Base-by-base conservation (phyloP, 2,329 filamentous ascomycete species). In the Furcasterigmium sp. region DNA sequence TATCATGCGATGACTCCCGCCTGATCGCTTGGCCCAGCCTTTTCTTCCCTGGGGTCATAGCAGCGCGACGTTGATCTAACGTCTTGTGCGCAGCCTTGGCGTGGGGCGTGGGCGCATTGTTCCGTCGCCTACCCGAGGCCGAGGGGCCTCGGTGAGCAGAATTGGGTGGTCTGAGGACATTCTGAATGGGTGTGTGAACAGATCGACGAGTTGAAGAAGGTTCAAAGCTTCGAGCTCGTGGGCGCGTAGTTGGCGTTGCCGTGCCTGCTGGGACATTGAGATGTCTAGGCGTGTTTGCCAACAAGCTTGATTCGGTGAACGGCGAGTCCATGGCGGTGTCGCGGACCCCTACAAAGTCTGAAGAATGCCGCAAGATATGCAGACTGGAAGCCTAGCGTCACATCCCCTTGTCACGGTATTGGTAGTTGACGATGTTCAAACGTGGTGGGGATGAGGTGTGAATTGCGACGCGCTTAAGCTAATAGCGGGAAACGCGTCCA, bases 1-100 rank as follows among this genome's bases (percentile, higher is more conserved):
- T 55, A 46, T 73, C 72, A 52, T 73, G 67, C 2, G 78, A 75
- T 5, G 76, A 77, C 56, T 81, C 76, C 47, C 77, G 65, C 52
- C 75, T 70, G 46, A 73, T 72, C 51, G 73, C 72, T 40, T 75
- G 55, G 54, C 79, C 83, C 51, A 72, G 72, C n/a, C 80, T 69
- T 17, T 75, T 44, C 25, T 46, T 71, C 15, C 77, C 78, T 0
- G 80, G 80, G 0, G 80, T 84, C 48, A 81, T 72, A 37, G 76
- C 76, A 3, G 75, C 73, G 34, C 80, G 74, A 5, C 80, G 76
- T 49, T 75, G 70, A 51, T 82, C 72, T 41, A 83, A 68, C 25
- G 78, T 73, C 37, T 75, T 69, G 38, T 72, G 73, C 35, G 80
- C 80, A 10, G 79, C 80, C 51, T 74, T 75, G 37, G 75, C 78